Evolutionary conservation across 2,329 filamentous ascomycete species (phyloP).

Genomic region (Stromatinia cepivora): DNA sequence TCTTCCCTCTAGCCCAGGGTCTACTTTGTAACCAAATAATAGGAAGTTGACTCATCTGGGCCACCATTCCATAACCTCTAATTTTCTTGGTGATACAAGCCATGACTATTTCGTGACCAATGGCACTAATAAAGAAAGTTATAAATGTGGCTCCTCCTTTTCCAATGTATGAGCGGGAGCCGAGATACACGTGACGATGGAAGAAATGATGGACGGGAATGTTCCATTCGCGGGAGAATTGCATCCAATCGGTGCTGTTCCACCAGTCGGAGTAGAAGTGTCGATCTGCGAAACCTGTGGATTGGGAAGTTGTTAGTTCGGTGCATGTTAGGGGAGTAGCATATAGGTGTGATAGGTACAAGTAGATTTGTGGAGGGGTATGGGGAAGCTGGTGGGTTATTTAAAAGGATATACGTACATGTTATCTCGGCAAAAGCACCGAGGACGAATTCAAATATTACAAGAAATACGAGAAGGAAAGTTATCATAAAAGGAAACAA

Average conservation of each 20-base stretch:
- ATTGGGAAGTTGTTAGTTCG: slow-evolving; percentile 14
- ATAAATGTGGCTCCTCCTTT: slow-evolving; percentile 77
- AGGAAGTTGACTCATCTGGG: slow-evolving; percentile 95
- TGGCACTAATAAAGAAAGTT: slow-evolving; percentile 85
- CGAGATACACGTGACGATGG: slow-evolving; percentile 88
- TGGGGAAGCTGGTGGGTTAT: background rate
- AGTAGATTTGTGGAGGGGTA: too few relatives aligned
- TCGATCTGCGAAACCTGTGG: slow-evolving; percentile 72
- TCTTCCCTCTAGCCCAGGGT: slow-evolving; percentile 69
- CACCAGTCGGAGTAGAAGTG: slow-evolving; percentile 86
- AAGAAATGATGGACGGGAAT: slow-evolving; percentile 97
- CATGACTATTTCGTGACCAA: slow-evolving; percentile 95
- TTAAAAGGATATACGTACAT: slow-evolving; percentile 42
- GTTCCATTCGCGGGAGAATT: slow-evolving; percentile 96
- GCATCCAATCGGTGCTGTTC: slow-evolving; percentile 86
- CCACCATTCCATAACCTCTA: slow-evolving; percentile 86
- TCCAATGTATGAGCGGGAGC: slow-evolving; percentile 74
- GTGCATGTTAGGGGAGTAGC: background rate
- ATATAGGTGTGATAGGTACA: background rate
- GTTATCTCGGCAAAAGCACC: slow-evolving; percentile 95
- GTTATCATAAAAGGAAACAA: slow-evolving; percentile 97
- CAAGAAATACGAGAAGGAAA: slow-evolving; percentile 91
- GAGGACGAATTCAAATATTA: slow-evolving; percentile 96
- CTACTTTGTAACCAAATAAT: slow-evolving; percentile 91
- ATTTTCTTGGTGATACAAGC: slow-evolving; percentile 97